Conservation (phyloP, 2,329 filamentous ascomycete species). For the Calonectria ilicicola region DNA sequence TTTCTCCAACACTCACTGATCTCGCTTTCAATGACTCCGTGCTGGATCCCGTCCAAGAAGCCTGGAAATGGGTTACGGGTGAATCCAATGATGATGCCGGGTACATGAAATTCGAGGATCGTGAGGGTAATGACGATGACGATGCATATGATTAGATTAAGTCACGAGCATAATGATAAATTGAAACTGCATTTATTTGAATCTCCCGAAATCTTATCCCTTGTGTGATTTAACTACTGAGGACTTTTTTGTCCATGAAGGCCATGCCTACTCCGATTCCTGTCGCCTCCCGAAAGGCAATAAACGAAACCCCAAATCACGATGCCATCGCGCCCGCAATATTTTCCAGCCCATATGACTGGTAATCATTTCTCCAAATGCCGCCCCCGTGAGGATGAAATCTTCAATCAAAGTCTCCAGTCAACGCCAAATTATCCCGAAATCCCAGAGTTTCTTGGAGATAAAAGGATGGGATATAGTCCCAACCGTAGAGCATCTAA, state of each 20-base stretch:
- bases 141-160: constrained; percentile 58
- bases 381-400: constrained; percentile 7
- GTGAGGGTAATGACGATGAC: constrained; percentile 73
- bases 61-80: constrained; percentile 76
- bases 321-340: background rate
- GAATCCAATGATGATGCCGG: constrained; percentile 56
- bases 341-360: background rate
- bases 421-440: constrained; percentile 21
- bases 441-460: background rate
- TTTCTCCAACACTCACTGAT: constrained; percentile 71
- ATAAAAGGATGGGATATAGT: background rate
- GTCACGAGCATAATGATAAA: constrained; percentile 10
- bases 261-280: background rate
- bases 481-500: background rate
- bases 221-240: background rate
- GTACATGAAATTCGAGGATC: constrained; percentile 85
- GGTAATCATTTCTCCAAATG: background rate
- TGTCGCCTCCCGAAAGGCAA: background rate
- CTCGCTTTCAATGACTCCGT: constrained; percentile 80
- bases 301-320: background rate
- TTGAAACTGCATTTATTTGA: background rate
- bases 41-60: constrained; percentile 74
- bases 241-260: background rate
- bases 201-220: background rate
- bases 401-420: constrained; percentile 4